A percentile compares a stretch with the other conserved stretches of the same genome.
Conservation (phyloP, 345 rosid species). For the Microcos paniculata region DNA sequence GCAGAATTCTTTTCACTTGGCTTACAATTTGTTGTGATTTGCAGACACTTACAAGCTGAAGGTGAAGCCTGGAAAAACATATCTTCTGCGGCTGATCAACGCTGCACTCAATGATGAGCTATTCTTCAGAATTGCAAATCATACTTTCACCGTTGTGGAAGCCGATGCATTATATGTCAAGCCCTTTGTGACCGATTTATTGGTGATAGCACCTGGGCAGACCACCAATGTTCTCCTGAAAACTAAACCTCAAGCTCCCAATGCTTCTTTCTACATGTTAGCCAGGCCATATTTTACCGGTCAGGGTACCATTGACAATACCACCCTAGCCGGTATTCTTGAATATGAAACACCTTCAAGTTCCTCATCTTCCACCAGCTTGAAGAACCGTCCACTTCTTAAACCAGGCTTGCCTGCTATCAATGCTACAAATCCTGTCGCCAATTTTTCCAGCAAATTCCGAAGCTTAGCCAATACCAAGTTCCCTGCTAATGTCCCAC, state of each 20-base stretch:
- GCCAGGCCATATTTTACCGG: slow-evolving; percentile 76
- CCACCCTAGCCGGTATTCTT: slow-evolving; percentile 67
- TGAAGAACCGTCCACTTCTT: slow-evolving; percentile 21
- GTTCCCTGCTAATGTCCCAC: slow-evolving; percentile 66
- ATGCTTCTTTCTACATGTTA: slow-evolving; percentile 56
- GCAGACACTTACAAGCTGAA: slow-evolving; percentile 64
- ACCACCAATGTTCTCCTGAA: slow-evolving; percentile 69
- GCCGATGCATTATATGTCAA: slow-evolving; percentile 76
- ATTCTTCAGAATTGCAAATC: slow-evolving; percentile 79
- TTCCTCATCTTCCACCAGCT: background rate
- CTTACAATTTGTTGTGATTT: background rate
- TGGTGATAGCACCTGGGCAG: slow-evolving; percentile 64
- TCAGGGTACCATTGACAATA: slow-evolving; percentile 59
- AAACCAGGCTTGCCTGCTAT: slow-evolving; percentile 60
- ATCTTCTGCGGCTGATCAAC: slow-evolving; percentile 69
- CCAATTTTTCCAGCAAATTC: slow-evolving; percentile 46
- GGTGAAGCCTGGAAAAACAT: slow-evolving; percentile 70
- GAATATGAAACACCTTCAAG: slow-evolving; percentile 35
- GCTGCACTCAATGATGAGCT: slow-evolving; percentile 76
- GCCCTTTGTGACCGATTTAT: slow-evolving; percentile 54
- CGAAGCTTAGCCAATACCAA: slow-evolving; percentile 49
- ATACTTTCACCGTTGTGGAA: slow-evolving; percentile 60
- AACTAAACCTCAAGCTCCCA: slow-evolving; percentile 51
- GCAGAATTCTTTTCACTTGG: background rate
- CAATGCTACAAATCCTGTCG: slow-evolving; percentile 47